Conservation (phyloP, 805 yeast species). For the Starmerella powellii region DNA sequence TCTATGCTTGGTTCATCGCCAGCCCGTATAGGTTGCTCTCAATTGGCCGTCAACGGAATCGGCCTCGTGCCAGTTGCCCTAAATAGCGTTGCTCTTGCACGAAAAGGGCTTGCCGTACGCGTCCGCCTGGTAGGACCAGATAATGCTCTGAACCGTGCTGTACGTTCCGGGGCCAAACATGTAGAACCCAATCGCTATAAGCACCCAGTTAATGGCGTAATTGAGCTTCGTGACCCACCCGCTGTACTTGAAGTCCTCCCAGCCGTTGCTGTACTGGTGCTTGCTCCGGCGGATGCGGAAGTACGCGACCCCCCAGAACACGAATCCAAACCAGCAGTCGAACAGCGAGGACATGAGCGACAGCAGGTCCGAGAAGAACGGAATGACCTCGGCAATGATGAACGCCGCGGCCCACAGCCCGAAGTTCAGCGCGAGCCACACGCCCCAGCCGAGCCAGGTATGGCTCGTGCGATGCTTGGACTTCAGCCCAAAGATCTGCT, state of each 20-base stretch:
- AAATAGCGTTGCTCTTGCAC: conserved; percentile 38
- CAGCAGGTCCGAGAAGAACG: conserved; percentile 48
- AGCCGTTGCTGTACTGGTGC: conserved; percentile 24
- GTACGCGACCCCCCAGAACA: conserved; percentile 50
- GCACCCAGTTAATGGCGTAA: conserved; percentile 29
- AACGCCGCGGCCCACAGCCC: conserved; percentile 43
- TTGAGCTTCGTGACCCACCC: conserved; percentile 31
- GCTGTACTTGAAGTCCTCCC: conserved; percentile 25
- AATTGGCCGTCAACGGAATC: too few species aligned
- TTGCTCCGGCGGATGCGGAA: conserved; percentile 27
- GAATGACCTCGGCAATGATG: conserved; percentile 51
- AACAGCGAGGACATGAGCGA: conserved; percentile 49
- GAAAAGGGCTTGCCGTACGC: conserved; percentile 42
- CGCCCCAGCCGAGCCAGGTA: conserved; percentile 41
- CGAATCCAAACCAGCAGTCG: conserved; percentile 56
- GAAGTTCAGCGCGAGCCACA: conserved; percentile 38
- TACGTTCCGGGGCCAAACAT: conserved; percentile 50
- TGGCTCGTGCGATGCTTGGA: conserved; percentile 38
- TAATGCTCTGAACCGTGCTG: conserved; percentile 43
- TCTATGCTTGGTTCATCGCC: too few species aligned
- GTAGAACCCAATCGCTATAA: conserved; percentile 41
- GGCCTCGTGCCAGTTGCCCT: background rate
- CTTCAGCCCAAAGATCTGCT: conserved; percentile 33
- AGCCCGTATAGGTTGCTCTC: too few species aligned
- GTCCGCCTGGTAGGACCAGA: conserved; percentile 37